Base-by-base conservation (phyloP, 2,329 filamentous ascomycete genomes). In the Alternaria atra region DNA sequence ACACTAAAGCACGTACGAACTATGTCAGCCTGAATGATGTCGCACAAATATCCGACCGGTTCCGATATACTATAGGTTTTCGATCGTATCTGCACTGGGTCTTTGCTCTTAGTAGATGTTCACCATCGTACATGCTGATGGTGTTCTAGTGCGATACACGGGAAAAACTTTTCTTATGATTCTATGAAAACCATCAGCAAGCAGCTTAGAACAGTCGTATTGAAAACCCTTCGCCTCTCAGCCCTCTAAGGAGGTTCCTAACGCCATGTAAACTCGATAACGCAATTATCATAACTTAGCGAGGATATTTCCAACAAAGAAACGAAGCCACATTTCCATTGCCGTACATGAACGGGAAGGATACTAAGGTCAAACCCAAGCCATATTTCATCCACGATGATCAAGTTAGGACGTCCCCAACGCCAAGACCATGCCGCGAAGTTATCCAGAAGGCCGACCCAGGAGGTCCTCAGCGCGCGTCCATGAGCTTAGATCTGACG, bases 1-100 rank as follows among this genome's bases (percentile, higher is more conserved):
- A n/a, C 23, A 29, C 12, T 27, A 32, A 39, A 8, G 40, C 51
- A 53, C 51, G 20, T 44, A 44, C 32, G 27, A 17, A 23, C 34
- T 47, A 39, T 35, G 32, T 48, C 25, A 37, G 35, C 46, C 17
- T 27, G 34, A 47, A 29, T 44, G 43, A 59, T 35, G 29, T 48
- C 42, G 35, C 52, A 59, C 51, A 15, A 25, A 30, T 15, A 48
- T 12, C 17, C 12, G 27, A 32, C 29, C 25, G 27, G 25, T 50
- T 15, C 3, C 23, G 8, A 23, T 6, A 17, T 29, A 8, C 15
- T 39, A 34, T 50, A n/a, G n/a, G 20, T n/a, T 35, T 25, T 25
- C 15, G 9, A 12, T 4, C n/a, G 25, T 6, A 8, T 35, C 4
- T 35, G 15, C 30, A 27, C 37, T 35, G 13, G 23, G n/a, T 27